These are phyloP conservation scores for Colletotrichum chlorophyti DNA, from an alignment of 2,329 filamentous ascomycete genomes.

Conservation along the genomic window DNA sequence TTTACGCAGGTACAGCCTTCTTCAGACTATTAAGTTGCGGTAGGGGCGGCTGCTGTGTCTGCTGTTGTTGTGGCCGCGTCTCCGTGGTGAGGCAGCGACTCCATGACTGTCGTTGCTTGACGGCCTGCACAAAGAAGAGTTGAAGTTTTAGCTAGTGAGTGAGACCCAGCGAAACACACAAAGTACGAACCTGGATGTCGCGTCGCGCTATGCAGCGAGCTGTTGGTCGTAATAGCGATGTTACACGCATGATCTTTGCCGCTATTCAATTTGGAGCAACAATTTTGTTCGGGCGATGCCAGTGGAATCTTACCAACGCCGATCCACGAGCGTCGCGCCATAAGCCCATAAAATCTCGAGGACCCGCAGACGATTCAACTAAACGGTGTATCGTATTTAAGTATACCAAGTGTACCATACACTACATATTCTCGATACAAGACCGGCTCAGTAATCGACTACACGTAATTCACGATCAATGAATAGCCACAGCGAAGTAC, in stretches of 20 bases:
- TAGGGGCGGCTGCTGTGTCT: too few species aligned
- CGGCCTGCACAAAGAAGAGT: not conserved
- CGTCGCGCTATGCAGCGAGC: not conserved
- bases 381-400: not conserved
- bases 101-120: slow-evolving; percentile 3
- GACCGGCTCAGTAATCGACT: too few species aligned
- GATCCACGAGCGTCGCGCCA: too few species aligned
- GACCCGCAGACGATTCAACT: not conserved
- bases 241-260: slow-evolving; percentile 15
- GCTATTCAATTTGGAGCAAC: not conserved
- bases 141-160: not conserved
- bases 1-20: not conserved
- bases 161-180: too few species aligned
- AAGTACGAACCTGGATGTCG: not conserved
- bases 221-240: slow-evolving; percentile 10
- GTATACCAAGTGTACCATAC: too few species aligned
- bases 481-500: too few species aligned
- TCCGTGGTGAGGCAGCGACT: slow-evolving; percentile 5
- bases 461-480: too few species aligned
- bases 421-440: too few species aligned
- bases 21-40: too few species aligned
- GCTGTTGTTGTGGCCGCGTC: too few species aligned
- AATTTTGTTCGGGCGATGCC: not conserved
- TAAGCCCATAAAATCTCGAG: slow-evolving; percentile 7
- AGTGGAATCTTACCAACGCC: not conserved